Evolutionary conservation across 495 filamentous ascomycete genomes (phyloP), one percentile per base, ranked within the genome.

Genomic region (Hyaloscypha hepaticicola): DNA sequence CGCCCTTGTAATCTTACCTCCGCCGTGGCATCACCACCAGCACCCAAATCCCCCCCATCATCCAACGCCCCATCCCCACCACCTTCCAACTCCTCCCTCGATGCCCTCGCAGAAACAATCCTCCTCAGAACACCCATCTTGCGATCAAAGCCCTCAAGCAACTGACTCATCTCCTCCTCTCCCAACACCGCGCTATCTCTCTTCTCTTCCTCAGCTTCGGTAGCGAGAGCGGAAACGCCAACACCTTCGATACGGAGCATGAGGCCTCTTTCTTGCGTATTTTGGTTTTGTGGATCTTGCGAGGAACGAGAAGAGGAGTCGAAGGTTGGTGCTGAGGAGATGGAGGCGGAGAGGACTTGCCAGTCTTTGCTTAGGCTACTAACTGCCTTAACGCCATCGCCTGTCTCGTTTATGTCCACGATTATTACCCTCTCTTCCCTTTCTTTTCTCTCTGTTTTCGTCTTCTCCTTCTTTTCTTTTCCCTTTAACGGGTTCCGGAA

Each of bases 231-330:
- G 0, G 76, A 79, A 22, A 68, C 58, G 12, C 60, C 58, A 14
- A 68, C 41, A 1, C 90, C 90, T 38, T 88, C 84, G 51, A 93
- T 87, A 49, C 82, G 82, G 33, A 93, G 74, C 85, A 93, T 90
- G 61, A 89, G 68, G 0, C 82, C 78, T 1, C 72, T 59, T 16
- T 33, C 77, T 5, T 66, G 66, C 2, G 52, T 66, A 31, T 63
- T 69, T 12, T 33, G 31, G 7, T 6, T 7, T 33, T 6, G 7
- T 38, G 60, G 65, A 3, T 73, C 73, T 21, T 12, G 2, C n/a
- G 55, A 72, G 65, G 27, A 19, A 21, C 73, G 72, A 57, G 77
- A 77, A 65, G 78, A 83, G 27, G 65, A 72, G 53, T 85, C 82
- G 66, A 82, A 88, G 11, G 84, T 88, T 5, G 87, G 87, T 41